Evolutionary conservation across 768 basidiomycete genomes (phyloP).

Genomic region (Mrakia frigida): DNA sequence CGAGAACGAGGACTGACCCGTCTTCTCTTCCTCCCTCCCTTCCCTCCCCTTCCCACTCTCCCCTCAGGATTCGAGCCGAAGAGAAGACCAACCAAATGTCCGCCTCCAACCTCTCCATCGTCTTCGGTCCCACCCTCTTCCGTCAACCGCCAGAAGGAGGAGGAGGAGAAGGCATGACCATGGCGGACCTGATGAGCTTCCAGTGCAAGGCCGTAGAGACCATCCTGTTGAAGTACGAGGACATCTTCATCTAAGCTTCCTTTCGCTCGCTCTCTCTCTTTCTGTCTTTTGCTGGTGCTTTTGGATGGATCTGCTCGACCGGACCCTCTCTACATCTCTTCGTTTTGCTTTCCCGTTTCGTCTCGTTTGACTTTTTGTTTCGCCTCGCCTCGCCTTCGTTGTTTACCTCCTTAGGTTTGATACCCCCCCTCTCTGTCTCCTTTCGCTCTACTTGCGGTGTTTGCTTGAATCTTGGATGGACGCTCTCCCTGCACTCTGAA

Average conservation of each 20-base stretch:
- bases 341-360: not conserved
- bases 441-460: not conserved
- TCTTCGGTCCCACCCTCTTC: slow-evolving; percentile 96
- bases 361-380: too few relatives aligned
- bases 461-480: not conserved
- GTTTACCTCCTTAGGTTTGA: not conserved
- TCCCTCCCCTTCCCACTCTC: not conserved
- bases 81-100: slow-evolving; percentile 84
- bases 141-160: slow-evolving; percentile 52
- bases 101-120: slow-evolving; percentile 85
- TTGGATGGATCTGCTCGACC: too few relatives aligned
- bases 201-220: slow-evolving; percentile 33
- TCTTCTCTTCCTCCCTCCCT: not conserved
- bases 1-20: too few relatives aligned
- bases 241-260: not conserved
- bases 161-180: slow-evolving; percentile 24
- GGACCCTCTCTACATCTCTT: too few relatives aligned
- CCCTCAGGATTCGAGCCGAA: slow-evolving; percentile 62
- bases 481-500: not conserved
- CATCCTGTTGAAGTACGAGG: slow-evolving; percentile 29
- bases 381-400: not conserved
- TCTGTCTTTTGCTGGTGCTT: too few relatives aligned
- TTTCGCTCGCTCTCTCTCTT: not conserved
- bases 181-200: slow-evolving; percentile 32
- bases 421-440: not conserved